Base-by-base conservation (phyloP, 495 filamentous ascomycete genomes). In the Podospora didyma region DNA sequence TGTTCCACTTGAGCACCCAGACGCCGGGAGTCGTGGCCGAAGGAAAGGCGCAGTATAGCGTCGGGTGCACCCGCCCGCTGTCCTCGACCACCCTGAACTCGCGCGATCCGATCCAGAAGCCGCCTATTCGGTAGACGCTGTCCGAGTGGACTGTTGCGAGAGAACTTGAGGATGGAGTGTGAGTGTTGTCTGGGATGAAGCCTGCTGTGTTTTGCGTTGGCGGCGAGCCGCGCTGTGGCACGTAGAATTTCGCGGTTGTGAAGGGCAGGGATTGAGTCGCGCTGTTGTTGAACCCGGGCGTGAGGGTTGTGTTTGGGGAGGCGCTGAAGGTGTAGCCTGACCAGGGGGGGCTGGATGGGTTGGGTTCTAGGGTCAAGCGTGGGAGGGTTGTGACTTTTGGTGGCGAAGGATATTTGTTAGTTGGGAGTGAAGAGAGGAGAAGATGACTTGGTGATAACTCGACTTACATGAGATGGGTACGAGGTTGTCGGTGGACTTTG, bases 11-110 rank as follows among this genome's bases (percentile, higher is more conserved):
- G 16, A 56, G 11, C 0, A 49, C 53, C 53, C 46, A 56, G 7
- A 56, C 20, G 1, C 46, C 28, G 7, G 45, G 31, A 11, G 10
- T 31, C 0, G 37, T 45, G 14, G 20, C 17, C 3, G 24, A 37
- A 3, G 45, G 53, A 7, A 56, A 56, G n/a, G 53, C 53, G 34
- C 53, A 56, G 34, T 23, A 56, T 46, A 56, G 20, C 31, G 53
- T 41, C 11, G 21, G 4, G 7, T 24, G 14, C 3, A 37, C 53
- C 1, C 0, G 17, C 11, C 31, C 46, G 7, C 0, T 26, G n/a
- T 56, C 53, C 12, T 49, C 53, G 2, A 56, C 46, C 20, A 56
- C 16, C 12, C 21, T 12, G 5, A 49, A 41, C 5, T 28, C 21
- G 4, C 21, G 26, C 19, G 28, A 31, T 2, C 14, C 11, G 22